Conservation (phyloP, 1,139 yeast species). For the Kodamaea suecica region DNA sequence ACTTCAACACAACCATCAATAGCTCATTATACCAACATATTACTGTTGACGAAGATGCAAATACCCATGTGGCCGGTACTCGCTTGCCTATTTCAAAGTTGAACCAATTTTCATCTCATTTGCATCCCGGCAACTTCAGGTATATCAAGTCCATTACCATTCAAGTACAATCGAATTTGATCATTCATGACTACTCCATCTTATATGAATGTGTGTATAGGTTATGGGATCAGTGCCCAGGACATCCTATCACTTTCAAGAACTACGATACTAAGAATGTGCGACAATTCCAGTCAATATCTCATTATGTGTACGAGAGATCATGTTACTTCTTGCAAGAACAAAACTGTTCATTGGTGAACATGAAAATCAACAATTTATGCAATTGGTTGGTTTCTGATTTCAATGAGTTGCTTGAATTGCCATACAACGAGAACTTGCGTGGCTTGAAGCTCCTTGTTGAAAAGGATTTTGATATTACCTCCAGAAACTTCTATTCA, state of each 20-base stretch:
- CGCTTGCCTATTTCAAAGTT: constrained; percentile 9
- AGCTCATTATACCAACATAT: constrained; percentile 18
- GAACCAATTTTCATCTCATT: constrained; percentile 12
- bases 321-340: constrained; percentile 10
- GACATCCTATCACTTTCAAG: constrained; percentile 17
- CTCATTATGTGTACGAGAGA: constrained; percentile 19
- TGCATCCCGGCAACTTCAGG: constrained; percentile 15
- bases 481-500: not conserved
- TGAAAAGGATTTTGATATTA: constrained; percentile 12
- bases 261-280: constrained; percentile 24
- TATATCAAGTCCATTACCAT: constrained; percentile 17
- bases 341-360: constrained; percentile 7
- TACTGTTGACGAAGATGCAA: constrained; percentile 15
- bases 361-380: constrained; percentile 18
- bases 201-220: constrained; percentile 17
- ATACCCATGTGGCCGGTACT: constrained; percentile 7
- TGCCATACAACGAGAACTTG: constrained; percentile 21
- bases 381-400: constrained; percentile 24
- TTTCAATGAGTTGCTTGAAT: constrained; percentile 18
- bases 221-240: constrained; percentile 17
- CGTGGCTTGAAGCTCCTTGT: constrained; percentile 21
- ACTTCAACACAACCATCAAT: constrained; percentile 16
- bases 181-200: constrained; percentile 17
- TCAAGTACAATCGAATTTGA: constrained; percentile 20
- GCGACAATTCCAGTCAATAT: constrained; percentile 19